Conservation (phyloP, 257 asterid species). For the Solanum sitiens region DNA sequence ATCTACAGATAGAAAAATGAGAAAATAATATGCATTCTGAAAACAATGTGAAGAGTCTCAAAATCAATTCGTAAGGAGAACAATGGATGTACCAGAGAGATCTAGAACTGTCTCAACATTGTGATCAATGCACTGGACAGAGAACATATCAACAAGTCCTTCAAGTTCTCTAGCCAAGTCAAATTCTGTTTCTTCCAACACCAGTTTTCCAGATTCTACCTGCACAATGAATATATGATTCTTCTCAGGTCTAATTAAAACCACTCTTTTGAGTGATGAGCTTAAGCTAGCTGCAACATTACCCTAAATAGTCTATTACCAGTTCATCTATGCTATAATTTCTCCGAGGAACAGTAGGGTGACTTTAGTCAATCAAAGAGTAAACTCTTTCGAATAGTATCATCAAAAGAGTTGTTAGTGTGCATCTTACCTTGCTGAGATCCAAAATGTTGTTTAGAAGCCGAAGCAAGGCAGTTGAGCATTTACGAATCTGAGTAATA, state of each 20-base stretch:
- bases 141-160: conserved; percentile 88
- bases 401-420: neutral
- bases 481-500: conserved; percentile 84
- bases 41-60: neutral
- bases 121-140: conserved; percentile 86
- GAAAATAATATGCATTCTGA: neutral
- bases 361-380: neutral
- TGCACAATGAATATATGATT: neutral
- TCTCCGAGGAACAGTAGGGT: neutral
- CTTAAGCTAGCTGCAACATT: neutral
- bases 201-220: conserved; percentile 93
- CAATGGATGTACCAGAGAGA: conserved; percentile 50
- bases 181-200: conserved; percentile 83
- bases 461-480: conserved; percentile 78
- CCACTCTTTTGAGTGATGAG: neutral
- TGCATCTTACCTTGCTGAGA: conserved; percentile 69
- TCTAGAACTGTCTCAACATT: conserved; percentile 81
- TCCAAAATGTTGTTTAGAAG: conserved; percentile 91
- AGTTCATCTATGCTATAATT: neutral
- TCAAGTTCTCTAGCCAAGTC: conserved; percentile 88
- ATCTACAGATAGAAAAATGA: conserved; percentile 31
- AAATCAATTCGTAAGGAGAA: neutral
- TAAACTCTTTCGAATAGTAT: neutral
- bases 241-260: neutral
- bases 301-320: neutral